Percentiles rank a stretch among this genome's conserved stretches.
These are phyloP conservation scores for Pisolithus marmoratus DNA, from an alignment of 768 basidiomycete genomes.

Conservation along the genomic window DNA sequence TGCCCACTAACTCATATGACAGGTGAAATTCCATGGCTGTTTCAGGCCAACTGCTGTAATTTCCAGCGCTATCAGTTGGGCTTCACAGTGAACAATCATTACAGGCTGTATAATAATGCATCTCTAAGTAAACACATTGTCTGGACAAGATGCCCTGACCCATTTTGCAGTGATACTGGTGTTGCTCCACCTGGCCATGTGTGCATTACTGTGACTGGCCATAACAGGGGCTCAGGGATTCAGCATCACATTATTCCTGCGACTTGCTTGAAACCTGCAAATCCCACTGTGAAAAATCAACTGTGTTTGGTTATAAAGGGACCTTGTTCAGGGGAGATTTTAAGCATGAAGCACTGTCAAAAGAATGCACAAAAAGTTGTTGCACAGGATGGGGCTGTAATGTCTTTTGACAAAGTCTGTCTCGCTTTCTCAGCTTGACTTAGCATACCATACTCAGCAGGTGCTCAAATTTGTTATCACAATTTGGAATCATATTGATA, in stretches of 20 bases:
- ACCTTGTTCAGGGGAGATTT: no score
- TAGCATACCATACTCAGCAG: no score
- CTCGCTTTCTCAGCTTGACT: no score
- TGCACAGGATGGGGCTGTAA: no score
- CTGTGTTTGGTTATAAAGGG: not conserved
- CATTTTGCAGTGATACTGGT: not conserved
- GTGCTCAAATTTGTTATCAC: no score
- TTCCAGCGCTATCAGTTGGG: not conserved
- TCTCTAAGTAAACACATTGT: not conserved
- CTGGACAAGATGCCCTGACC: not conserved
- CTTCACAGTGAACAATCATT: not conserved
- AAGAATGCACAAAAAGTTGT: no score
- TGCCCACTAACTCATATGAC: not conserved
- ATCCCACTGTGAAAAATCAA: not conserved
- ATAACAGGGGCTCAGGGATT: not conserved
- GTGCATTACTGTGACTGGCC: not conserved
- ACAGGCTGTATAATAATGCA: not conserved
- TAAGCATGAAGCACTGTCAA: no score
- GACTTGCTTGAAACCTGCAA: not conserved
- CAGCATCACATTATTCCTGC: not conserved
- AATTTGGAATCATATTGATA: no score
- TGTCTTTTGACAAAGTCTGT: no score
- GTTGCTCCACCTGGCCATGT: not conserved
- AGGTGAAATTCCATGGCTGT: not conserved
- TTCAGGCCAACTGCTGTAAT: not conserved